phyloP scores from a whole-genome alignment of 129 eudicot genomes.

The Sambucus nigra region DNA sequence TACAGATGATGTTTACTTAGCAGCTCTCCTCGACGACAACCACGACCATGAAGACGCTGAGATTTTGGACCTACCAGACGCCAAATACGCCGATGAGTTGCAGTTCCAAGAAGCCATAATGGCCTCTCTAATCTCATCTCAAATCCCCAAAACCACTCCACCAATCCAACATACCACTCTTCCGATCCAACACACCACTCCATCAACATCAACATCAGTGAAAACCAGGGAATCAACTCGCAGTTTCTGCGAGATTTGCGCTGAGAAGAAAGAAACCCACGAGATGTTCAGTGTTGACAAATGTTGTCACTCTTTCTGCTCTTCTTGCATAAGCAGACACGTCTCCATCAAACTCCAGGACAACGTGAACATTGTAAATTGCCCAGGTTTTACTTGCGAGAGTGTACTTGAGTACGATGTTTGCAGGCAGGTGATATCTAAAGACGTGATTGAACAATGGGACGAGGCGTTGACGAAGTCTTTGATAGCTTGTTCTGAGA shows the following conservation, averaged over 20 bases:
- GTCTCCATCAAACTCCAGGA: slow-evolving; percentile 30
- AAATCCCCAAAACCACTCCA: background rate
- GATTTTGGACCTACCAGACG: slow-evolving; percentile 15
- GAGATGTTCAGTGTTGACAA: slow-evolving; percentile 31
- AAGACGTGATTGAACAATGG: slow-evolving; percentile 39
- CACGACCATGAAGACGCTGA: background rate
- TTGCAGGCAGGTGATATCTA: slow-evolving; percentile 18
- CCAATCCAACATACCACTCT: background rate
- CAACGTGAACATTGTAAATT: slow-evolving; percentile 9
- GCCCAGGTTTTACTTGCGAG: slow-evolving; percentile 29
- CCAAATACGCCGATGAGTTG: slow-evolving; percentile 28
- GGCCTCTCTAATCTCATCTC: slow-evolving; percentile 6
- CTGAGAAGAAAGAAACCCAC: slow-evolving; percentile 14
- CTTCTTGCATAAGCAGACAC: slow-evolving; percentile 27
- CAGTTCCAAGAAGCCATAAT: slow-evolving; percentile 37
- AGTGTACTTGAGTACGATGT: slow-evolving; percentile 15
- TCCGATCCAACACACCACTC: background rate
- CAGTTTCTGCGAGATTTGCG: slow-evolving; percentile 33
- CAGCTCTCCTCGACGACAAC: background rate
- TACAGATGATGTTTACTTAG: too few relatives aligned
- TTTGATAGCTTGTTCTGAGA: slow-evolving; percentile 20
- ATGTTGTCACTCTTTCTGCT: slow-evolving; percentile 38
- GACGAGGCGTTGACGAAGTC: slow-evolving; percentile 27
- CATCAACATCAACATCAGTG: background rate
- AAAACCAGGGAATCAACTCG: background rate